phyloP scores from a whole-genome alignment of 2,329 filamentous ascomycete genomes.

The Apiospora hydei region DNA sequence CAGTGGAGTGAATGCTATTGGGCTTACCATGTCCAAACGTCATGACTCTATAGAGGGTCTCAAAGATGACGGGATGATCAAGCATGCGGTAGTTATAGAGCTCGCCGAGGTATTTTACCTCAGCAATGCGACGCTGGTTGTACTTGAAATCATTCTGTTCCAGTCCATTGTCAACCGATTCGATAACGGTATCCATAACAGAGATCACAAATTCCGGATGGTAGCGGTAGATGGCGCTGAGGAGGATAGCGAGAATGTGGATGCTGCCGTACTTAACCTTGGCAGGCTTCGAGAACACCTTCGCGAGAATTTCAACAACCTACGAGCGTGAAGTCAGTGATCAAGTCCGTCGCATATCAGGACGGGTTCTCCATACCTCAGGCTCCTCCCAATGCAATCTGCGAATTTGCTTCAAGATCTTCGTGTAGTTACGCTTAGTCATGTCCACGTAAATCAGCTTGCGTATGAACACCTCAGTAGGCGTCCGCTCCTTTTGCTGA shows the following conservation, averaged over 20 bases:
- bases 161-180: conserved; percentile 85
- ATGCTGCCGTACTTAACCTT: conserved; percentile 99
- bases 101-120: conserved; percentile 95
- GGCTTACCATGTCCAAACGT: conserved; percentile 83
- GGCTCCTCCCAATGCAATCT: conserved; percentile 97
- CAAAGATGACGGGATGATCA: conserved; percentile 94
- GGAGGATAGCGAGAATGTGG: conserved; percentile 87
- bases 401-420: conserved; percentile 91
- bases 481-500: conserved; percentile 93
- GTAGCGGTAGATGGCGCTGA: conserved; percentile 88
- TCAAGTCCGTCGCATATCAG: not conserved
- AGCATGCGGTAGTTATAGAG: conserved; percentile 98
- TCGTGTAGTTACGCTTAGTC: conserved; percentile 92
- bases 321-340: conserved; percentile 34
- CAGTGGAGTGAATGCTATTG: not conserved
- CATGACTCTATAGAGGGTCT: conserved; percentile 91
- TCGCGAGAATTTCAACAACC: conserved; percentile 81
- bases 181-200: conserved; percentile 91
- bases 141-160: conserved; percentile 98
- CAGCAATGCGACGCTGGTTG: conserved; percentile 92
- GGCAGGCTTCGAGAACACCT: conserved; percentile 93
- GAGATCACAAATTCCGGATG: conserved; percentile 89
- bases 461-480: conserved; percentile 89
- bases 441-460: conserved; percentile 94
- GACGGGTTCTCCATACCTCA: conserved; percentile 61